Conservation (phyloP, 2,329 filamentous ascomycete species). For the Tolypocladium inflatum region DNA sequence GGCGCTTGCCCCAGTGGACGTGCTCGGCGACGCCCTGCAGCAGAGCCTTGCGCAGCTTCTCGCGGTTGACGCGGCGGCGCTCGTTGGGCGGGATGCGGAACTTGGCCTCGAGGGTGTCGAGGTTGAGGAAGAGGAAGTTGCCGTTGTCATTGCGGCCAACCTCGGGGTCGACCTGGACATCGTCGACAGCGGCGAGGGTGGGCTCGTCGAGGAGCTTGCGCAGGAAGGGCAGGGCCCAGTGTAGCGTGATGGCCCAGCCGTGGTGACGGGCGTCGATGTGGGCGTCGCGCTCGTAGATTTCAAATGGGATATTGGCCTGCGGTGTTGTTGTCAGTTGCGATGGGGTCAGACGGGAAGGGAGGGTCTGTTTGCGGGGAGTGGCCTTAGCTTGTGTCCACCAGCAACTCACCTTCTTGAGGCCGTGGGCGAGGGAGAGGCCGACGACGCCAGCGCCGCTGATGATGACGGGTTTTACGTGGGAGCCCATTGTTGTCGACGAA, state of each 20-base stretch:
- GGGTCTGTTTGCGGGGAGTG: neutral
- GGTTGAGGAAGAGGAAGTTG: conserved; percentile 30
- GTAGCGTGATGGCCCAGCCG: conserved; percentile 52
- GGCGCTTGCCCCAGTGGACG: conserved; percentile 21
- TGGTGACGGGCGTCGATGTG: conserved; percentile 21
- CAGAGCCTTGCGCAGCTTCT: conserved; percentile 22
- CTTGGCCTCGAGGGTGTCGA: conserved; percentile 23
- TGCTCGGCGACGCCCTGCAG: conserved; percentile 15
- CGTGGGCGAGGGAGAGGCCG: conserved; percentile 26
- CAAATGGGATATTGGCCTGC: conserved; percentile 19
- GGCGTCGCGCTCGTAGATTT: conserved; percentile 20
- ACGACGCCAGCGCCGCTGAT: conserved; percentile 28
- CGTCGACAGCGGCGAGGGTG: conserved; percentile 13
- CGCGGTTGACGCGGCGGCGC: conserved; percentile 25
- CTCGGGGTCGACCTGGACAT: conserved; percentile 21
- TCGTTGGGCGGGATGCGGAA: conserved; percentile 28
- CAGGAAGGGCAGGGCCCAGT: conserved; percentile 39
- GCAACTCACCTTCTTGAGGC: conserved; percentile 20
- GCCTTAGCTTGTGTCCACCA: neutral
- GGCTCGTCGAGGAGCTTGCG: conserved; percentile 13
- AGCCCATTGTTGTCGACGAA: conserved; percentile 1
- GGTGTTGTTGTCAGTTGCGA: neutral
- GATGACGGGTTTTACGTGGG: conserved; percentile 16
- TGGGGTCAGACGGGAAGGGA: neutral
- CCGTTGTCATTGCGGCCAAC: conserved; percentile 28